These are phyloP conservation scores for Wickerhamomyces chambardii DNA, from an alignment of 805 yeast species.

Conservation along the genomic window DNA sequence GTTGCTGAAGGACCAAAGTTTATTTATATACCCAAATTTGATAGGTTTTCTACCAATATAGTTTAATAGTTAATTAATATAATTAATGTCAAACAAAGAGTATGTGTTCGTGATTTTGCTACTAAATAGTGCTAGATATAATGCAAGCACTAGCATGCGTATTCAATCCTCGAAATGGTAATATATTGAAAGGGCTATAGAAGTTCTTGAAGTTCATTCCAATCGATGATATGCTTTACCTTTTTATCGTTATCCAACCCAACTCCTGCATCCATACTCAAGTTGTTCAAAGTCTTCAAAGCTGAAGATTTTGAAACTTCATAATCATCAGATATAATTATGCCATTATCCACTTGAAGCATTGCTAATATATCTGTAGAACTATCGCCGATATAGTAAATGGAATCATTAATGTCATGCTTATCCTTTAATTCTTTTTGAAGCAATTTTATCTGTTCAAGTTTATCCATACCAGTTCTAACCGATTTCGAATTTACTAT, in stretches of 20 bases:
- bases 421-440: conserved; percentile 8
- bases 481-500: conserved; percentile 18
- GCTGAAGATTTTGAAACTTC: conserved; percentile 19
- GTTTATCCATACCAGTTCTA: conserved; percentile 50
- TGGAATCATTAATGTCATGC: conserved; percentile 5
- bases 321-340: conserved; percentile 27
- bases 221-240: conserved; percentile 11
- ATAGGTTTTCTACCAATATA: too few species aligned
- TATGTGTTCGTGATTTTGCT: too few species aligned
- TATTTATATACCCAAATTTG: too few species aligned
- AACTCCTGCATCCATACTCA: conserved; percentile 13
- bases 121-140: too few species aligned
- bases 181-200: too few species aligned
- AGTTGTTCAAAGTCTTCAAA: conserved; percentile 11
- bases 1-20: too few species aligned
- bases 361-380: conserved; percentile 47
- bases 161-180: too few species aligned
- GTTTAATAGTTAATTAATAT: too few species aligned
- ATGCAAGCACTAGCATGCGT: too few species aligned
- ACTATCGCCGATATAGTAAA: conserved; percentile 54
- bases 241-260: conserved; percentile 8
- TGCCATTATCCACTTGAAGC: conserved; percentile 35
- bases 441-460: conserved; percentile 15
- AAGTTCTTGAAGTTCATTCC: conserved; percentile 12
- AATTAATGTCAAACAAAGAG: too few species aligned